phyloP scores from a whole-genome alignment of 805 yeast species.

The Ogataea neopini region DNA sequence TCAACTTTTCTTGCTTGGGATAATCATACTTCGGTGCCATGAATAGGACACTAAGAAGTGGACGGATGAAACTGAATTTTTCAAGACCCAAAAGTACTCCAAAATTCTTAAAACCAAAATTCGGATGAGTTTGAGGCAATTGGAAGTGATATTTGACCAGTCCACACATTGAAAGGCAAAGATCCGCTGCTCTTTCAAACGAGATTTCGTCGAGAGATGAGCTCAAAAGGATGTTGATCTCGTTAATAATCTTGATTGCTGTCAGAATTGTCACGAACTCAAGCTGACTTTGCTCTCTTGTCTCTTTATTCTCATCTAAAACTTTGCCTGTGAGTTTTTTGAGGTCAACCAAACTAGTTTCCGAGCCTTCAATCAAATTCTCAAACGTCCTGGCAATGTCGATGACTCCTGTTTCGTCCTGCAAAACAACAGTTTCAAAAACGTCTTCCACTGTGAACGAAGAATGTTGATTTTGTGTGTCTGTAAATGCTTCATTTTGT shows the following conservation, averaged over 20 bases:
- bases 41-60: constrained; percentile 15
- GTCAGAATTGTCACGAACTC: constrained; percentile 31
- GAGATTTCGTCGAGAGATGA: constrained; percentile 15
- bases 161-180: constrained; percentile 21
- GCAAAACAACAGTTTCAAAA: constrained; percentile 6
- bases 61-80: constrained; percentile 12
- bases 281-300: constrained; percentile 18
- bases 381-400: constrained; percentile 12
- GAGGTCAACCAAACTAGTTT: constrained; percentile 5
- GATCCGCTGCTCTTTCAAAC: constrained; percentile 14
- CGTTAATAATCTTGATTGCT: constrained; percentile 21
- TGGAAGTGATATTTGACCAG: constrained; percentile 31
- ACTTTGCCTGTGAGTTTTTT: constrained; percentile 4
- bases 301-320: constrained; percentile 5
- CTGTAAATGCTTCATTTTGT: constrained; percentile 1
- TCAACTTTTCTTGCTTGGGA: constrained; percentile 23
- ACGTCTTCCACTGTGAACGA: constrained; percentile 14
- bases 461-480: neutral
- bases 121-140: constrained; percentile 23
- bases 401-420: constrained; percentile 10
- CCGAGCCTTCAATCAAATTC: constrained; percentile 10
- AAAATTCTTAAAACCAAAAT: constrained; percentile 31
- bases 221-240: constrained; percentile 15
- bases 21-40: constrained; percentile 19
- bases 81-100: constrained; percentile 21